Base-by-base conservation (phyloP, 208 protist species). In the Trypanosoma vivax region DNA sequence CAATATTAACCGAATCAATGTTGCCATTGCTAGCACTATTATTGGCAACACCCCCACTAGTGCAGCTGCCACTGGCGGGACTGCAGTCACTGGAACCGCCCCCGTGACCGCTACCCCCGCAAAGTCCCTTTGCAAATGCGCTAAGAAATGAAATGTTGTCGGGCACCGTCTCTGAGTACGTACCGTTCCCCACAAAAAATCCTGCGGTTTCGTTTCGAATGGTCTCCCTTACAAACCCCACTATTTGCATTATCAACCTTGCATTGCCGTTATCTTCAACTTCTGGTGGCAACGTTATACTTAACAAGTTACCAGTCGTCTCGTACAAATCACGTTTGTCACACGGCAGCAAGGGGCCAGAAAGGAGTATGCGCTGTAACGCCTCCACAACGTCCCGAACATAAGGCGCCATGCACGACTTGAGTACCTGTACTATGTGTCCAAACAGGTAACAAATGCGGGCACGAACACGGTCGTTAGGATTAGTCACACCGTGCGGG, bases 391-490 rank as follows among this genome's bases (percentile, higher is more conserved):
- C 81, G 29, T 80, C 62, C 3, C 65, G 53, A 21, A 70, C 69
- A 61, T 79, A 83, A 18, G 64, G 58, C 5, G 30, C 50, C 11
- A 88, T 40, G 28, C 39, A 50, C 0, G 42, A 14, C 23, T 73
- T 75, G 18, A 92, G 63, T 13, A 78, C 34, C 38, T 79, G 70
- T n/a, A 88, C 35, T 1, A 92, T 40, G 40, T 83, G 83, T 9
- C 76, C 65, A 50, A 86, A 87, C 0, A 87, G 49, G 49, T 83
- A 87, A 65, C 79, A 88, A 30, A 89, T 71, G 28, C 80, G 77
- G 0, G 66, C 50, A 0, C 84, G 79, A 13, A 82, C 76, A 13
- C 62, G 56, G 27, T 72, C 74, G 43, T 79, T 68, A 5, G 27
- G 23, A 68, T 85, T 88, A 43, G 71, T 70, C 4, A 92, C 67